Conservation (phyloP, 2,329 filamentous ascomycete species). For the Ophidiomyces ophidiicola region DNA sequence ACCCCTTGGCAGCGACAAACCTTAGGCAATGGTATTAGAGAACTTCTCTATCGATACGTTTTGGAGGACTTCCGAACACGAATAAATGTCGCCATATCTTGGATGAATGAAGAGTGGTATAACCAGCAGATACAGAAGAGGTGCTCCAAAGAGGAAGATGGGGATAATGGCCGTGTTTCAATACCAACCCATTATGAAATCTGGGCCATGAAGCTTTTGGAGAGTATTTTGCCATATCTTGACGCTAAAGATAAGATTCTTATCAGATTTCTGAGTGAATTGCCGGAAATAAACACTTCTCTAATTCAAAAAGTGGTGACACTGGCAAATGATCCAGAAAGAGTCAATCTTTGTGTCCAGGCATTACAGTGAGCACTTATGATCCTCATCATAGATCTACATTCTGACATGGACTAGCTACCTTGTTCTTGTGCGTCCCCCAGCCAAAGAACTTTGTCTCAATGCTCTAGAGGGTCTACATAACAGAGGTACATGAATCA, state of each 20-base stretch:
- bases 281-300: constrained; percentile 62
- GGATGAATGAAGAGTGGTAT: constrained; percentile 98
- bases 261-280: constrained; percentile 81
- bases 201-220: constrained; percentile 69
- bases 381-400: not conserved
- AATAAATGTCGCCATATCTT: constrained; percentile 80
- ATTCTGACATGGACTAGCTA: constrained; percentile 30
- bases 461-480: constrained; percentile 50
- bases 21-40: constrained; percentile 56
- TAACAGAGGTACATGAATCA: constrained; percentile 37
- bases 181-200: constrained; percentile 55
- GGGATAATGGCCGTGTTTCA: constrained; percentile 36
- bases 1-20: constrained; percentile 21
- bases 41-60: constrained; percentile 70
- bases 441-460: constrained; percentile 44
- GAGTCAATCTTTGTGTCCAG: constrained; percentile 47
- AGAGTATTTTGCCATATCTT: constrained; percentile 82
- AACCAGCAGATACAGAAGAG: constrained; percentile 57
- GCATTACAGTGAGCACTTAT: constrained; percentile 40
- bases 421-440: constrained; percentile 47
- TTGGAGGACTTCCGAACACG: constrained; percentile 83
- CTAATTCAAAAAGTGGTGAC: constrained; percentile 61
- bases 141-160: constrained; percentile 32
- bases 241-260: constrained; percentile 81
- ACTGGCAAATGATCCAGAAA: constrained; percentile 51